These are phyloP conservation scores for Trichoderma sp. DNA, from an alignment of 2,329 filamentous ascomycete species.

Conservation along the genomic window DNA sequence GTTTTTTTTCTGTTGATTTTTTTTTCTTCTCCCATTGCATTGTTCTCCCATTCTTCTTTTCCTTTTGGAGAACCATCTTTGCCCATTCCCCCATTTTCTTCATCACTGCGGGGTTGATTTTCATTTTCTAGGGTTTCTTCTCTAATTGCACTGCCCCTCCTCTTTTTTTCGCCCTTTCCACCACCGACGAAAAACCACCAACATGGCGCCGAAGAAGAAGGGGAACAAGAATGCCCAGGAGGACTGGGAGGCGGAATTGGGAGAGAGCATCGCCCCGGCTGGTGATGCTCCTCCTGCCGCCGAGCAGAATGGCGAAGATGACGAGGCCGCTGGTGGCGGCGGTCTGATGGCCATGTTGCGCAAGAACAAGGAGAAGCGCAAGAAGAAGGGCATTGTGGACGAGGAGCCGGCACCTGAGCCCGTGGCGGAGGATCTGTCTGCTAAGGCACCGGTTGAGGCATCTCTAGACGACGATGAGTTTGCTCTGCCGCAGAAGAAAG, in stretches of 20 bases:
- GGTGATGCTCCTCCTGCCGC: constrained; percentile 47
- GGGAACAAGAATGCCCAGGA: constrained; percentile 76
- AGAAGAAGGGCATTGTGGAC: constrained; percentile 83
- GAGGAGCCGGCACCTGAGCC: constrained; percentile 52
- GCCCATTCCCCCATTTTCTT: neutral
- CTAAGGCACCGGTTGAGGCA: constrained; percentile 77
- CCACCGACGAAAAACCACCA: constrained; percentile 27
- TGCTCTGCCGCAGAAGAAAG: constrained; percentile 73
- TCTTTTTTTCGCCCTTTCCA: neutral
- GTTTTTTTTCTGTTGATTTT: neutral
- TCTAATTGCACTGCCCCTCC: neutral
- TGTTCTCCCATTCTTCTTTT: neutral
- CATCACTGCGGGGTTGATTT: constrained; percentile 3
- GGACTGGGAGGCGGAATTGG: constrained; percentile 93
- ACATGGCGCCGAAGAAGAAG: constrained; percentile 95
- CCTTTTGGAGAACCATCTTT: neutral
- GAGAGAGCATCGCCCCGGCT: constrained; percentile 68
- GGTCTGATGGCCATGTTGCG: constrained; percentile 77
- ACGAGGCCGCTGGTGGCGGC: constrained; percentile 55
- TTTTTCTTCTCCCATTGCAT: neutral
- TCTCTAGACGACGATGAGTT: constrained; percentile 86
- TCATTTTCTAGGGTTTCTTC: neutral
- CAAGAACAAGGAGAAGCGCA: constrained; percentile 82
- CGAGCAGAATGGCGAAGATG: constrained; percentile 50
- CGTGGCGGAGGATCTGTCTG: constrained; percentile 41